A percentile compares a stretch with the other conserved stretches of the same genome.
Evolutionary conservation across 495 filamentous ascomycete species (phyloP).

Genomic region (Hypoxylon fuscum): DNA sequence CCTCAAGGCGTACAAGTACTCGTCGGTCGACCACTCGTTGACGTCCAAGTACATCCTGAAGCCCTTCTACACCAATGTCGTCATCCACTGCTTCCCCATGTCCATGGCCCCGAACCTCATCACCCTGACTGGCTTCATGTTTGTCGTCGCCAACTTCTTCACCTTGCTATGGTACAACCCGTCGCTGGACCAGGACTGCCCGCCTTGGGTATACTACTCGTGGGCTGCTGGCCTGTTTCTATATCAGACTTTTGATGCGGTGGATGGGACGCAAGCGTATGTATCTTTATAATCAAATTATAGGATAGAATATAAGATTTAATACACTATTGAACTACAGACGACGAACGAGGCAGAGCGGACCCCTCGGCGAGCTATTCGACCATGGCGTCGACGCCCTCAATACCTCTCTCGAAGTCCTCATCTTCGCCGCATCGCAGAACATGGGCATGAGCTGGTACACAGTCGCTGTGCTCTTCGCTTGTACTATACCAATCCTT

Average conservation of each 20-base stretch:
- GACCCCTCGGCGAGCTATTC: constrained; percentile 94
- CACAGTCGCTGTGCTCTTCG: constrained; percentile 86
- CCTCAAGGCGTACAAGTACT: constrained; percentile 91
- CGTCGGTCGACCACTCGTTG: constrained; percentile 86
- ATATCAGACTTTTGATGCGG: constrained; percentile 98
- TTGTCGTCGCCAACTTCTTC: constrained; percentile 89
- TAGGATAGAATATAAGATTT: constrained; percentile 6
- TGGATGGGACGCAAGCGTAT: constrained; percentile 93
- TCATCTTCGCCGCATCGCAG: constrained; percentile 89
- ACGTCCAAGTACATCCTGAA: constrained; percentile 91
- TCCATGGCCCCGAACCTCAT: constrained; percentile 90
- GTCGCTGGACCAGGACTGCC: constrained; percentile 91
- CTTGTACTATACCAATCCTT: constrained; percentile 61
- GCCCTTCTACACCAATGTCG: constrained; percentile 95
- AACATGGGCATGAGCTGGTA: constrained; percentile 94
- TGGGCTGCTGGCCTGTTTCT: constrained; percentile 92
- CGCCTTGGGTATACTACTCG: constrained; percentile 90
- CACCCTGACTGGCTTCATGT: constrained; percentile 89
- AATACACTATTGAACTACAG: constrained; percentile 51
- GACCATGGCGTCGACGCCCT: constrained; percentile 97
- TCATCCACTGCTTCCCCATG: constrained; percentile 94
- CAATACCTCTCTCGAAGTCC: constrained; percentile 92
- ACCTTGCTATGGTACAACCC: constrained; percentile 97
- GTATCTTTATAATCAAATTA: constrained; percentile 39
- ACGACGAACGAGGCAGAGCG: constrained; percentile 89